phyloP scores from a whole-genome alignment of 768 basidiomycete genomes.

The Lanmaoa pseudosensibilis region DNA sequence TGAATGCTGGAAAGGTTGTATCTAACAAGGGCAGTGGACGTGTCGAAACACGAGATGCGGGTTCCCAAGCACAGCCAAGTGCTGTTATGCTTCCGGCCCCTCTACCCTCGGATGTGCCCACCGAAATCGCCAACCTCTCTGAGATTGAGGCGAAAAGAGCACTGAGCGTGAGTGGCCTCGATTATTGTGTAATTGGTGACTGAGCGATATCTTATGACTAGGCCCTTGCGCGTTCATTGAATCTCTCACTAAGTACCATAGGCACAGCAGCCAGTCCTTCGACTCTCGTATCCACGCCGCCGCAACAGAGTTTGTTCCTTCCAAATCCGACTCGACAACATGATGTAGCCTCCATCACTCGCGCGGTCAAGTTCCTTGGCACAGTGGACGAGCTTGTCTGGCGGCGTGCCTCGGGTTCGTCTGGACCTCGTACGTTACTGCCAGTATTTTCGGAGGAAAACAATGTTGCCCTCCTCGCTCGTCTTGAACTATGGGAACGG shows the following conservation, averaged over 20 bases:
- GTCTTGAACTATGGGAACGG: slow-evolving; percentile 32
- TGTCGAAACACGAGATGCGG: background rate
- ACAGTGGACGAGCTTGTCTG: slow-evolving; percentile 31
- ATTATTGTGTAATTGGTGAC: background rate
- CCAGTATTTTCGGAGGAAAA: slow-evolving; percentile 30
- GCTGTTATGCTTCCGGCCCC: background rate
- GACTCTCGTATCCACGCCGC: background rate
- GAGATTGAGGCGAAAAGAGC: slow-evolving; percentile 24
- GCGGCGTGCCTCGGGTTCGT: slow-evolving; percentile 18
- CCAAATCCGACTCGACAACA: slow-evolving; percentile 1
- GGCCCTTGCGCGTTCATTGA: slow-evolving; percentile 14
- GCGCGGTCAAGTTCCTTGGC: slow-evolving; percentile 27
- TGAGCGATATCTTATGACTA: slow-evolving; percentile 1
- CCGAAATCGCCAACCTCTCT: slow-evolving; percentile 21
- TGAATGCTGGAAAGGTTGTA: background rate
- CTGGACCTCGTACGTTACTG: slow-evolving; percentile 8
- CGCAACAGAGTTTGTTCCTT: background rate
- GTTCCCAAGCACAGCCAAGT: background rate
- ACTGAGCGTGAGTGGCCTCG: slow-evolving; percentile 19
- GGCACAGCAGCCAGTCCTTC: background rate
- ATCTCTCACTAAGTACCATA: slow-evolving; percentile 8
- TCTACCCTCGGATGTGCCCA: slow-evolving; percentile 1
- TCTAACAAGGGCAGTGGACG: background rate
- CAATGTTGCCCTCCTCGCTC: slow-evolving; percentile 18
- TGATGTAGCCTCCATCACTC: slow-evolving; percentile 22